Evolutionary conservation across 805 yeast genomes (phyloP).

Genomic region (Zygotorulaspora florentina): DNA sequence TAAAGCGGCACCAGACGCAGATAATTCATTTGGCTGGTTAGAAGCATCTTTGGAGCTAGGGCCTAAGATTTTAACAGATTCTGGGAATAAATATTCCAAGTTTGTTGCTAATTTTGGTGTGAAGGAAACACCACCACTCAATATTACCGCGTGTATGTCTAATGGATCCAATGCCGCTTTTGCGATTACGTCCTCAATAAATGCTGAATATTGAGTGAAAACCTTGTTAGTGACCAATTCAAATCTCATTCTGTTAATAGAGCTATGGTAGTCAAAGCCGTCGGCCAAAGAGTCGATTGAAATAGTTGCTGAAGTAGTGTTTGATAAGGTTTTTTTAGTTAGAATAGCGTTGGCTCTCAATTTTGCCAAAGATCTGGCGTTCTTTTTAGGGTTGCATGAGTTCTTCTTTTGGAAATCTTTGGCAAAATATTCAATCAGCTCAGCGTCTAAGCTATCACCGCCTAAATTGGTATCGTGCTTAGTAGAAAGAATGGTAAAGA

Average conservation of each 20-base stretch:
- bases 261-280: slow-evolving; percentile 88
- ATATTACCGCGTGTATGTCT: slow-evolving; percentile 85
- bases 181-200: slow-evolving; percentile 66
- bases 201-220: slow-evolving; percentile 67
- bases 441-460: slow-evolving; percentile 80
- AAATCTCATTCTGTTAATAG: slow-evolving; percentile 89
- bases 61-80: slow-evolving; percentile 59
- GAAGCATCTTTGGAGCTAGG: slow-evolving; percentile 77
- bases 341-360: slow-evolving; percentile 75
- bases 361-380: slow-evolving; percentile 84
- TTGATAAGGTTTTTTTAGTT: slow-evolving; percentile 87
- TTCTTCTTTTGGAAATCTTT: slow-evolving; percentile 90
- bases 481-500: slow-evolving; percentile 82
- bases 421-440: slow-evolving; percentile 78
- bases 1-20: slow-evolving; percentile 92
- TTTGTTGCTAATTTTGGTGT: slow-evolving; percentile 85
- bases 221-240: slow-evolving; percentile 82
- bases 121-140: slow-evolving; percentile 91
- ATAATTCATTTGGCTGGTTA: slow-evolving; percentile 80
- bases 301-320: slow-evolving; percentile 81
- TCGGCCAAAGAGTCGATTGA: slow-evolving; percentile 93
- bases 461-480: slow-evolving; percentile 79
- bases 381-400: slow-evolving; percentile 73
- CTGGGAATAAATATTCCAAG: slow-evolving; percentile 74
- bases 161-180: slow-evolving; percentile 83